These are phyloP conservation scores for Mycena floridula DNA, from an alignment of 768 basidiomycete genomes.

Conservation along the genomic window DNA sequence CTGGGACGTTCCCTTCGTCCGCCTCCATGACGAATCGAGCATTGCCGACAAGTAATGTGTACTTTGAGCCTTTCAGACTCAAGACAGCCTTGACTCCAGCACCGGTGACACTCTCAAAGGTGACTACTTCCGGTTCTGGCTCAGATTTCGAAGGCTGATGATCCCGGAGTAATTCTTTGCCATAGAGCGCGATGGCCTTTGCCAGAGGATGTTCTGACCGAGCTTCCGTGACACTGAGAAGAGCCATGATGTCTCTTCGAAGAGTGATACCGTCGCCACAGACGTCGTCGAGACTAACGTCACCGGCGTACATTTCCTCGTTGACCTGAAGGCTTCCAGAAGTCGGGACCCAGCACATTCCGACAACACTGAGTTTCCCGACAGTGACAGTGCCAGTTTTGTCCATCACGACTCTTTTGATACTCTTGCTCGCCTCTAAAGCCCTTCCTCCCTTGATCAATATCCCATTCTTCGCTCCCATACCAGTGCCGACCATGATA, in stretches of 20 bases:
- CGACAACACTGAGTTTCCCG: conserved; percentile 83
- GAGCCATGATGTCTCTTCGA: conserved; percentile 60
- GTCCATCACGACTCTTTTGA: conserved; percentile 83
- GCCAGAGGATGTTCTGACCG: conserved; percentile 96
- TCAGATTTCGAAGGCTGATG: conserved; percentile 31
- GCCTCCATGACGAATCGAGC: conserved; percentile 61
- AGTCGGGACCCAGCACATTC: conserved; percentile 65
- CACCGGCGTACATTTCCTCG: conserved; percentile 37
- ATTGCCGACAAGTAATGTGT: conserved; percentile 71
- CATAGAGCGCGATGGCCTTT: conserved; percentile 83
- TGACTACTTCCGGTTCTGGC: conserved; percentile 51
- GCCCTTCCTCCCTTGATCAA: conserved; percentile 96
- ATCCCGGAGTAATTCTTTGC: conserved; percentile 52
- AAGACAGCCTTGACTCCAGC: conserved; percentile 78
- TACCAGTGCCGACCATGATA: conserved; percentile 98
- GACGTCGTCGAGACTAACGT: conserved; percentile 33
- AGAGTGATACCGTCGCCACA: conserved; percentile 61
- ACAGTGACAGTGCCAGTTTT: conserved; percentile 97
- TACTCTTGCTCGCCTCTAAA: conserved; percentile 80
- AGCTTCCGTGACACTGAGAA: conserved; percentile 83
- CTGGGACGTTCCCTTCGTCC: conserved; percentile 47
- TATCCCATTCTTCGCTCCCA: conserved; percentile 95
- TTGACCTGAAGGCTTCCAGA: conserved; percentile 11
- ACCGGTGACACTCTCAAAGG: conserved; percentile 87
- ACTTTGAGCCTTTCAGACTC: conserved; percentile 41